These are phyloP conservation scores for Hypoxylon sp. DNA, from an alignment of 2,329 filamentous ascomycete species.

Conservation along the genomic window DNA sequence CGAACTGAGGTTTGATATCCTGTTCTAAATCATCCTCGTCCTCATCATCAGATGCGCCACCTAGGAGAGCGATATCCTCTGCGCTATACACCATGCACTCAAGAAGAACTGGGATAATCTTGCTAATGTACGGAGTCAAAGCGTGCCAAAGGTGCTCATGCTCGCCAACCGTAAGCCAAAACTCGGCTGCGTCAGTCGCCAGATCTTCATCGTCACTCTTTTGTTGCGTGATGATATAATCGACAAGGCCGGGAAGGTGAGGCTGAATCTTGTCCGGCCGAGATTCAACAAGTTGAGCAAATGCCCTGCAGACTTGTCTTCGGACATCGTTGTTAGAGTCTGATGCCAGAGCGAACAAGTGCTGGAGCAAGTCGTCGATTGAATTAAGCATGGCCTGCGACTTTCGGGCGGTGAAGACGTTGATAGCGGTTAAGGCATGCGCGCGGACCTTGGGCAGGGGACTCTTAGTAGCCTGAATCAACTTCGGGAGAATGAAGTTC, in stretches of 20 bases:
- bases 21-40: slow-evolving; percentile 91
- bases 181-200: slow-evolving; percentile 94
- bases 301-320: slow-evolving; percentile 92
- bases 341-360: slow-evolving; percentile 84
- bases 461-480: slow-evolving; percentile 88
- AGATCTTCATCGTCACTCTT: slow-evolving; percentile 89
- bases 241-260: slow-evolving; percentile 88
- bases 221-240: slow-evolving; percentile 94
- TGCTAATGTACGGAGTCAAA: slow-evolving; percentile 82
- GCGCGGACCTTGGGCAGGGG: slow-evolving; percentile 82
- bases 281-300: slow-evolving; percentile 92
- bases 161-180: slow-evolving; percentile 95
- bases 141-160: slow-evolving; percentile 83
- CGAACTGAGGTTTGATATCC: slow-evolving; percentile 94
- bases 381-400: slow-evolving; percentile 85
- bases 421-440: slow-evolving; percentile 86
- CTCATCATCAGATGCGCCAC: slow-evolving; percentile 88
- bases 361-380: slow-evolving; percentile 84
- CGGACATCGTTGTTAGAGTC: slow-evolving; percentile 87
- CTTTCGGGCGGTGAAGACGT: slow-evolving; percentile 90
- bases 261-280: slow-evolving; percentile 91
- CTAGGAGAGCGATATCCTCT: slow-evolving; percentile 89
- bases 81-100: slow-evolving; percentile 97
- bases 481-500: slow-evolving; percentile 88
- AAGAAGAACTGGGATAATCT: slow-evolving; percentile 91